Evolutionary conservation across 345 rosid genomes (phyloP).

Genomic region (Camelina hispida): DNA sequence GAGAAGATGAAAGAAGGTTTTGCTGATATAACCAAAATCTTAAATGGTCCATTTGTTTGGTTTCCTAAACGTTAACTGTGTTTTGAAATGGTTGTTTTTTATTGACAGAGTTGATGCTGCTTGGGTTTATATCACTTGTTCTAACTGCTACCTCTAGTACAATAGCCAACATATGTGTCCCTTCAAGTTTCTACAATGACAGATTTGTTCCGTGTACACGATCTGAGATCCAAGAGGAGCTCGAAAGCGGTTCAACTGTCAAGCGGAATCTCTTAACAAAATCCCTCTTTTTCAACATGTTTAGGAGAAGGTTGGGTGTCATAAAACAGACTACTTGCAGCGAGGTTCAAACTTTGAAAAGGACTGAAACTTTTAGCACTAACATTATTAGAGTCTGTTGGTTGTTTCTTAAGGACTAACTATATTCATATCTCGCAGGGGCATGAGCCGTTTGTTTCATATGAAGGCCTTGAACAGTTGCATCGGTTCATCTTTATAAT

Average conservation of each 20-base stretch:
- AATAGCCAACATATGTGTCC: constrained; percentile 85
- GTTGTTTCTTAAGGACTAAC: constrained; percentile 14
- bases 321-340: constrained; percentile 62
- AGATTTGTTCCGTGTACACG: constrained; percentile 79
- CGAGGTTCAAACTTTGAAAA: constrained; percentile 48
- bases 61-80: constrained; percentile 19
- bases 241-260: constrained; percentile 50
- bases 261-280: constrained; percentile 57
- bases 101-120: constrained; percentile 88
- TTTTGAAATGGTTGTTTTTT: not conserved
- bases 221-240: constrained; percentile 59
- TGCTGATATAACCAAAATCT: not conserved
- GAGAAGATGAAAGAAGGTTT: constrained; percentile 98
- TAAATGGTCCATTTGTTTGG: not conserved
- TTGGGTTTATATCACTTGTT: constrained; percentile 95
- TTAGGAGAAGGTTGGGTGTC: constrained; percentile 63
- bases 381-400: not conserved
- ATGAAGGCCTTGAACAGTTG: constrained; percentile 89
- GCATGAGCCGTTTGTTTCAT: constrained; percentile 88
- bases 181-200: constrained; percentile 77
- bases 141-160: constrained; percentile 81
- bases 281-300: constrained; percentile 44
- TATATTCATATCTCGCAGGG: constrained; percentile 54
- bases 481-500: constrained; percentile 98
- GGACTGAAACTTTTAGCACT: not conserved